phyloP scores from a whole-genome alignment of 495 filamentous ascomycete species.

The Hyaloscypha finlandica region DNA sequence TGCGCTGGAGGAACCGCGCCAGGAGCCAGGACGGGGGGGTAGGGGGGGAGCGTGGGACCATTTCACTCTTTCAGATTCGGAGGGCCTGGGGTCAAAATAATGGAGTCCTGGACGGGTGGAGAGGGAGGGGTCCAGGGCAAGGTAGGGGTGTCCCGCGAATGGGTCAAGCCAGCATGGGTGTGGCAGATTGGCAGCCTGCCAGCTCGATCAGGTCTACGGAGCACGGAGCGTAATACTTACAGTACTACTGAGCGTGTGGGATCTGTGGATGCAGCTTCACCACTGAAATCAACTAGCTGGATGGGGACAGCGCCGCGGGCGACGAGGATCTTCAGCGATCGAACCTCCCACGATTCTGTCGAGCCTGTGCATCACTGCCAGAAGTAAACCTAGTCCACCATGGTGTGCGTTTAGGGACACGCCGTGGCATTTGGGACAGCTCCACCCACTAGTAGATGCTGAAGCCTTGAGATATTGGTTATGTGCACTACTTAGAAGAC shows the following conservation, averaged over 20 bases:
- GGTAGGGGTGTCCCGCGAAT: background rate
- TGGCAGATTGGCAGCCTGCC: background rate
- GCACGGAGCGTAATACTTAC: too few relatives aligned
- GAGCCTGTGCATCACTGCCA: background rate
- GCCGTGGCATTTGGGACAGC: background rate
- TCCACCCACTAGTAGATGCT: background rate
- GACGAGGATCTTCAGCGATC: background rate
- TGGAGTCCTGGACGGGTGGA: background rate
- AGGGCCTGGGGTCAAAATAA: background rate
- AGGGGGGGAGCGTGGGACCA: background rate
- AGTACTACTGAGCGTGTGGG: too few relatives aligned
- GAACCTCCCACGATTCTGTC: background rate
- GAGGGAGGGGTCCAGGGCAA: background rate
- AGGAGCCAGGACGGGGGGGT: background rate
- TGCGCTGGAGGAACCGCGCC: slow-evolving; percentile 2
- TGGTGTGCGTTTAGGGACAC: background rate
- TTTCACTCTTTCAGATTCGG: background rate
- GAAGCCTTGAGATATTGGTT: background rate
- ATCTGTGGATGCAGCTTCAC: too few relatives aligned
- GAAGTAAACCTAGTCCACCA: background rate
- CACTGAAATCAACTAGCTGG: too few relatives aligned
- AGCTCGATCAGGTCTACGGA: background rate
- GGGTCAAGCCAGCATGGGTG: background rate
- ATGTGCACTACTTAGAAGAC: background rate
- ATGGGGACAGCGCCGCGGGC: background rate